Base-by-base conservation (phyloP, 1,284 basidiomycete species). In the Phellinidium pouzarii region DNA sequence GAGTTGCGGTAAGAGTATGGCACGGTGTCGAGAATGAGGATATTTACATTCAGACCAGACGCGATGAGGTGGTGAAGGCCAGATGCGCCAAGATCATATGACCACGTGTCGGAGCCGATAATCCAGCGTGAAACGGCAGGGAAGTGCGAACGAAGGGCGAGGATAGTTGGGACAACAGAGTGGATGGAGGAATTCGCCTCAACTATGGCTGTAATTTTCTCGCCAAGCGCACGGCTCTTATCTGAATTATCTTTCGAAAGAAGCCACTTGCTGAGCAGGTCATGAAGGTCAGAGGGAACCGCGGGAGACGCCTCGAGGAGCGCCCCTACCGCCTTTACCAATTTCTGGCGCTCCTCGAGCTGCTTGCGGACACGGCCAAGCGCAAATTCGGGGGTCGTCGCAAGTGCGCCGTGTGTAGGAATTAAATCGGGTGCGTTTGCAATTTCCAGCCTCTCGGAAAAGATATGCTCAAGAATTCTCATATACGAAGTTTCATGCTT, bases 61-160 rank as follows among this genome's bases (percentile, higher is more conserved):
- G 94, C 84, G 53, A 97, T 89, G 60, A 87, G 86, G 63, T 98
- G 95, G 69, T 99, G 95, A 43, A 98, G 75, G 58, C 94, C 95
- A 2, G 93, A 94, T n/a, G 93, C 84, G 42, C 94, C 95, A 45
- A 97, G 82, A 68, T 98, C 95, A 66, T 95, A 93, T 0, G 94
- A 89, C 95, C 95, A 99, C 0, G 92, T 88, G 66, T 99, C 95
- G 45, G 92, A 96, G 22, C 95, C 94, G 60, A 98, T 87, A 67
- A 99, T 98, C 94, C 94, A 99, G 53, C 91, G 78, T 1, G 89
- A 91, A 42, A 74, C 73, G 12, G 81, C 72, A 43, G 78, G 70
- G 61, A 94, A 80, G 60, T 84, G 78, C 29, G 77, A 68, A 27
- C 77, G 75, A 17, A 85, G 72, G 6, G 77, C 68, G 34, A 90